Base-by-base conservation (phyloP, 768 basidiomycete species). In the Pleurotus tuber-regium region DNA sequence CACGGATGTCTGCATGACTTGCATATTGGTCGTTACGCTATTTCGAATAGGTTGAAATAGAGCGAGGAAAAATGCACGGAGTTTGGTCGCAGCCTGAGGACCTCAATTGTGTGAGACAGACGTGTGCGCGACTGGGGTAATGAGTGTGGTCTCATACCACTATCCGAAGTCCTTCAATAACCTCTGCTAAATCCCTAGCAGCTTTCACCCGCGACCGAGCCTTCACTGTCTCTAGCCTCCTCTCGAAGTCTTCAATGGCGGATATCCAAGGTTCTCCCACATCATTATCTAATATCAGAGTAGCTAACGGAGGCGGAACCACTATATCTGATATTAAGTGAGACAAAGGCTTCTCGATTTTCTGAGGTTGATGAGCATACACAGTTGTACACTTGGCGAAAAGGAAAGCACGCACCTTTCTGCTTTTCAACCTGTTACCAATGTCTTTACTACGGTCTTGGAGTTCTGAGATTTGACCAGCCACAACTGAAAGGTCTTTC, bases 391-490 rank as follows among this genome's bases (percentile, higher is more conserved):
- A 29, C 18, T 28, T 43, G 29, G 16, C 25, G 12, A 18, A 49
- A 26, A 44, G 50, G 51, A 53, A 26, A 16, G 43, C 10, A 70
- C 83, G 46, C 60, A 97, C 97, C 71, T 86, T 79, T 47, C 97
- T 79, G 52, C 86, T 89, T 64, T 86, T 88, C 52, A 98, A 76
- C 52, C 87, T 81, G 54, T 80, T 82, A 57, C 98, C 97, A 14
- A 98, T 97, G 35, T 89, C 89, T 57, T 89, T 88, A 64, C 92
- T 95, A 28, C 92, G 79, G 57, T 83, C 81, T 62, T 98, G 97
- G 19, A 99, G 76, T 56, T 98, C 92, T 1, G 92, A 89, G 65
- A 99, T 96, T 65, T 99, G 95, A 2, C 93, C 91, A 2, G 97
- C 98, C 8, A 98, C 97, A 1, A 87, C 86, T 4, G 92, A 89